A percentile compares a stretch with the other conserved stretches of the same genome.
These are phyloP conservation scores for Rhodofomes roseus DNA, from an alignment of 1,284 basidiomycete genomes.

Conservation along the genomic window DNA sequence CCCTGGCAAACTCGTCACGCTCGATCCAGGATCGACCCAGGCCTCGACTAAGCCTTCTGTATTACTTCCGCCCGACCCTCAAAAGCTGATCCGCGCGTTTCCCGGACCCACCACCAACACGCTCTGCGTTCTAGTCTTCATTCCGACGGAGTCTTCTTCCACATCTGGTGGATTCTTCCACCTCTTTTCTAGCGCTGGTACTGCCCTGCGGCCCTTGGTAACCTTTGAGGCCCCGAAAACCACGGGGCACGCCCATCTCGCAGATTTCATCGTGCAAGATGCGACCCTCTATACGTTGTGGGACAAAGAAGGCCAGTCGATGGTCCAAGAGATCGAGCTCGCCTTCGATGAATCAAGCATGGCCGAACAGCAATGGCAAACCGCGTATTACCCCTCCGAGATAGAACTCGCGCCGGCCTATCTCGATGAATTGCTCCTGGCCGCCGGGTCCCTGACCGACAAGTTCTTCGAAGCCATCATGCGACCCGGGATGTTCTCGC, in stretches of 20 bases:
- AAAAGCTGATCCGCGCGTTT: slow-evolving; percentile 59
- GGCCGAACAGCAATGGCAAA: slow-evolving; percentile 43
- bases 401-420: slow-evolving; percentile 80
- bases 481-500: slow-evolving; percentile 84
- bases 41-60: slow-evolving; percentile 36
- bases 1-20: slow-evolving; percentile 34
- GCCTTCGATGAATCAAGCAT: slow-evolving; percentile 33
- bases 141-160: slow-evolving; percentile 58
- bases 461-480: slow-evolving; percentile 82
- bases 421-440: slow-evolving; percentile 77
- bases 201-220: slow-evolving; percentile 53
- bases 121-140: slow-evolving; percentile 59
- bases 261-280: slow-evolving; percentile 63
- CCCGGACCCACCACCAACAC: slow-evolving; percentile 34
- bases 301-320: slow-evolving; percentile 75
- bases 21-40: slow-evolving; percentile 29
- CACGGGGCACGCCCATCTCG: slow-evolving; percentile 65
- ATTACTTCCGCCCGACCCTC: slow-evolving; percentile 53
- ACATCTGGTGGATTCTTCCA: slow-evolving; percentile 70
- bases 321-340: slow-evolving; percentile 55
- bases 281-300: slow-evolving; percentile 62
- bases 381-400: slow-evolving; percentile 56
- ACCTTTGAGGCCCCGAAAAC: slow-evolving; percentile 54
- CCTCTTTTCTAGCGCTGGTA: slow-evolving; percentile 48
- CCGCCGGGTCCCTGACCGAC: slow-evolving; percentile 68